Conservation (phyloP, 1,139 yeast species). For the Pichia sp. region DNA sequence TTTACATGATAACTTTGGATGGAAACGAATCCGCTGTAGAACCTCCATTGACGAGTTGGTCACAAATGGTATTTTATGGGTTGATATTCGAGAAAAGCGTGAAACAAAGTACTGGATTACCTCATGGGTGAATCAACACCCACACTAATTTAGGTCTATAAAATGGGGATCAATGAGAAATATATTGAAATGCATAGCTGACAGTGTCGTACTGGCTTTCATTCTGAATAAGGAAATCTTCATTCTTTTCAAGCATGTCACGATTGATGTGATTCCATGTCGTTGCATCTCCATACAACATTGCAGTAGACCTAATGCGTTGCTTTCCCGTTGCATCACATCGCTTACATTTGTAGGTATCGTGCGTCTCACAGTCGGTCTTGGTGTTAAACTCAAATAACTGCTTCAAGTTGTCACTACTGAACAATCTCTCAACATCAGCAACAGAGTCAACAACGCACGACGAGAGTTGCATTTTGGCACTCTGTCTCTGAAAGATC, state of each 20-base stretch:
- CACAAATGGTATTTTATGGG: slow-evolving; percentile 74
- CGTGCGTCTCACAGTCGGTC: slow-evolving; percentile 87
- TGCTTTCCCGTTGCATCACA: slow-evolving; percentile 62
- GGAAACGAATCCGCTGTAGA: slow-evolving; percentile 60
- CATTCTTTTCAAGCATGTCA: slow-evolving; percentile 51
- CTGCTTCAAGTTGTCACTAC: slow-evolving; percentile 71
- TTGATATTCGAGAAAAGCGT: slow-evolving; percentile 51
- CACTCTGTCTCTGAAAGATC: slow-evolving; percentile 93
- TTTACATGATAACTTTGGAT: slow-evolving; percentile 61
- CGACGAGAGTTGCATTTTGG: slow-evolving; percentile 87
- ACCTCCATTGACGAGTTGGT: slow-evolving; percentile 74
- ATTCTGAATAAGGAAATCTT: slow-evolving; percentile 69
- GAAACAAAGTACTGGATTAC: slow-evolving; percentile 64
- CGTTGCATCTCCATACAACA: slow-evolving; percentile 97
- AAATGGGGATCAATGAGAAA: slow-evolving; percentile 52
- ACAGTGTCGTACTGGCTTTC: slow-evolving; percentile 67
- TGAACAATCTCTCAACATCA: slow-evolving; percentile 88
- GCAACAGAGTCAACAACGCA: slow-evolving; percentile 97
- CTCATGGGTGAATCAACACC: slow-evolving; percentile 33
- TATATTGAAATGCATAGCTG: slow-evolving; percentile 86
- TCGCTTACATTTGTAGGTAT: slow-evolving; percentile 80
- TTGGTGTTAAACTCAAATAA: slow-evolving; percentile 64
- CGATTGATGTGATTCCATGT: slow-evolving; percentile 92
- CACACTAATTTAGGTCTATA: background rate
- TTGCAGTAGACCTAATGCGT: slow-evolving; percentile 61